Base-by-base conservation (phyloP, 495 filamentous ascomycete species). In the Neurospora sp. region DNA sequence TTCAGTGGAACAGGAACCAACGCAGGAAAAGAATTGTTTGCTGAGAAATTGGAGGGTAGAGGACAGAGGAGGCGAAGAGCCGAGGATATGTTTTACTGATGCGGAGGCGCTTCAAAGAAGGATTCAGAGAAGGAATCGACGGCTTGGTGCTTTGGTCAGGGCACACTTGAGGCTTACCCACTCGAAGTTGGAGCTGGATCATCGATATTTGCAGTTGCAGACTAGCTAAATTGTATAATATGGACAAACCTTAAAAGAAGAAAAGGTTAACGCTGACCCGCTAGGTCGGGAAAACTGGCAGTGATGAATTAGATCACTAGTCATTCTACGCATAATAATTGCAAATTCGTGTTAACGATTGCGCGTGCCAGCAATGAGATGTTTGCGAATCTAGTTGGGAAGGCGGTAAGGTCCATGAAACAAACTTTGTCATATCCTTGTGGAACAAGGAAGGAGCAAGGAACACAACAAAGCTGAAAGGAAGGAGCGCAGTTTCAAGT, bases 11-110 rank as follows among this genome's bases (percentile, higher is more conserved):
- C 69, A 71, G 86, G 84, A 17, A 65, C 22, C 53, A 93, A 93
- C 79, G 81, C 87, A 7, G 88, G 87, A 37, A 94, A 93, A 81
- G 92, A 94, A 78, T 81, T 94, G 8, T 93, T 94, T 72, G 81
- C 81, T 1, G 84, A 85, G 40, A 83, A 81, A 71, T 40, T 87
- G 7, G 85, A 85, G 44, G 84, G 83, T 3, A 80, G 86, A 73
- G 78, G 82, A 0, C 74, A 79, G 53, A 82, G 81, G 70, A 81
- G 87, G 70, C 83, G 86, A 71, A 85, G 78, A 73, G 87, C 87
- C 0, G 86, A 86, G 69, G 87, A 89, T 76, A 77, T 86, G 71
- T 89, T 89, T 76, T 79, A 83, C 61, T 88, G 73, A 84, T 42
- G 27, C 22, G 27, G 16, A 35, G 27, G 27, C 14, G 3, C 27